phyloP scores from a whole-genome alignment of 345 rosid species.

The Barbarea vulgaris region DNA sequence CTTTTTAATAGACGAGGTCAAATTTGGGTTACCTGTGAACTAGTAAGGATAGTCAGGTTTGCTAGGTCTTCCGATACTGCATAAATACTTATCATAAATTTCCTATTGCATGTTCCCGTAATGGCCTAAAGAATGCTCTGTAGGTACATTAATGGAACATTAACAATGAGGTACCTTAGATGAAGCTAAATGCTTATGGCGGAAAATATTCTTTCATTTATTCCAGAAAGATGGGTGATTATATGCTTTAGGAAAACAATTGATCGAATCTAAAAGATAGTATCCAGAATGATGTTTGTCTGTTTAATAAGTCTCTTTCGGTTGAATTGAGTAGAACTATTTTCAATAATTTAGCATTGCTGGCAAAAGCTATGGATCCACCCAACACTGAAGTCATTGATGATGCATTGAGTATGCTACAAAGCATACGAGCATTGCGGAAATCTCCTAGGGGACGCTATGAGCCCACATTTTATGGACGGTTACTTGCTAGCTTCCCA shows the following conservation, averaged over 20 bases:
- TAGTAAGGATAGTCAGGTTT: constrained; percentile 20
- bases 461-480: constrained; percentile 92
- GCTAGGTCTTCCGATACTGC: constrained; percentile 17
- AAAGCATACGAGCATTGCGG: constrained; percentile 57
- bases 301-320: background rate
- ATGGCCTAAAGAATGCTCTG: constrained; percentile 13
- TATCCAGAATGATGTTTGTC: background rate
- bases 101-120: constrained; percentile 7
- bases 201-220: constrained; percentile 20
- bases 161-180: constrained; percentile 18
- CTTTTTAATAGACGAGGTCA: background rate
- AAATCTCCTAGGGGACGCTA: constrained; percentile 65
- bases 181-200: constrained; percentile 19
- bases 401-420: constrained; percentile 73
- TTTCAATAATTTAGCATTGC: constrained; percentile 55
- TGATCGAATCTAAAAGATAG: background rate
- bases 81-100: constrained; percentile 5
- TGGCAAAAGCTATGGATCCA: constrained; percentile 89
- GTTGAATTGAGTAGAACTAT: constrained; percentile 20
- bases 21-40: constrained; percentile 13
- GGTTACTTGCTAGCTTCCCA: constrained; percentile 78
- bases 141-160: background rate
- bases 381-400: constrained; percentile 73
- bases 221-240: background rate
- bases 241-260: constrained; percentile 9